These are phyloP conservation scores for Wickerhamomyces xylosicus DNA, from an alignment of 805 yeast species.

Conservation along the genomic window DNA sequence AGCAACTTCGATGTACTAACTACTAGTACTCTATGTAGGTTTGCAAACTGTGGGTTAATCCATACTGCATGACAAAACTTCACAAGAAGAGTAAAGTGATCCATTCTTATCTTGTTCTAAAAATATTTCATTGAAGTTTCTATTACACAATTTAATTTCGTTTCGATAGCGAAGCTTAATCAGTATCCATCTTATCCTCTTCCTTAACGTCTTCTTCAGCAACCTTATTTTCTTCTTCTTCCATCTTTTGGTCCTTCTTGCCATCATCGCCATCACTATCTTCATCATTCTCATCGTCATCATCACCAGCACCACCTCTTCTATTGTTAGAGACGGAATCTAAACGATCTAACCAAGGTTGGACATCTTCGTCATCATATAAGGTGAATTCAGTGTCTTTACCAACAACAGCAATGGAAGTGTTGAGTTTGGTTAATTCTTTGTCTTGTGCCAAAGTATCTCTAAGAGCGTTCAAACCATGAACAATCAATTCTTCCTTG, in stretches of 20 bases:
- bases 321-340: slow-evolving; percentile 56
- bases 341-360: slow-evolving; percentile 69
- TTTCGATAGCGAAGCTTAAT: slow-evolving; percentile 5
- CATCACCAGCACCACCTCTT: slow-evolving; percentile 19
- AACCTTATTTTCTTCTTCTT: slow-evolving; percentile 6
- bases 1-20: too few relatives aligned
- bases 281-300: slow-evolving; percentile 17
- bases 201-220: slow-evolving; percentile 10
- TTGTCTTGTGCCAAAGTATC: slow-evolving; percentile 93
- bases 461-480: slow-evolving; percentile 83
- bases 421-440: slow-evolving; percentile 73
- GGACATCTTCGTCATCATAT: slow-evolving; percentile 78
- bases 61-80: too few relatives aligned
- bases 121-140: too few relatives aligned
- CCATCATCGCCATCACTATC: slow-evolving; percentile 9
- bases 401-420: slow-evolving; percentile 92
- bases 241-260: slow-evolving; percentile 7
- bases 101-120: too few relatives aligned
- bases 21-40: too few relatives aligned
- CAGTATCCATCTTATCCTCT: slow-evolving; percentile 29
- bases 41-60: too few relatives aligned
- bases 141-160: too few relatives aligned
- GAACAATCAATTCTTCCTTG: slow-evolving; percentile 68
- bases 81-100: too few relatives aligned
- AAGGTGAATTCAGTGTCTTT: slow-evolving; percentile 61